Conservation (phyloP, 768 basidiomycete species). For the Grammothele lineata region DNA sequence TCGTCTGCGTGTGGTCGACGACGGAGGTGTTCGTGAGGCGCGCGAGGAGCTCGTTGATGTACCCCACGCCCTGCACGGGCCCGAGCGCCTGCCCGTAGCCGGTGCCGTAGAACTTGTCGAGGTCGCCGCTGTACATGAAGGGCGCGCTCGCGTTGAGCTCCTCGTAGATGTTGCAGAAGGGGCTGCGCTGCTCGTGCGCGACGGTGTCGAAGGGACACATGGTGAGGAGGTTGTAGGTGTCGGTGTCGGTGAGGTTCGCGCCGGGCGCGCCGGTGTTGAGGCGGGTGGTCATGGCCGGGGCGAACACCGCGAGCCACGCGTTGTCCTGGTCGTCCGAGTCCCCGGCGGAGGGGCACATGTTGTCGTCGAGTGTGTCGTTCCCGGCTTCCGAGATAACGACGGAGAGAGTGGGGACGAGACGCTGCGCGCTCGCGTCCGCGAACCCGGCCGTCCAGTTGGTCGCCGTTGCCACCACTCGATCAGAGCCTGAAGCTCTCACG, state of each 20-base stretch:
- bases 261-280: constrained; percentile 61
- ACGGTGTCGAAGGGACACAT: constrained; percentile 79
- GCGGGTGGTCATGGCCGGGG: constrained; percentile 50
- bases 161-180: constrained; percentile 70
- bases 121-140: constrained; percentile 67
- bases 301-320: constrained; percentile 54
- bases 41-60: constrained; percentile 81
- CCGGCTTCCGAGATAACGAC: constrained; percentile 53
- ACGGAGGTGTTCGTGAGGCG: constrained; percentile 64
- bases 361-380: constrained; percentile 65
- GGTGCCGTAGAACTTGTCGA: constrained; percentile 75
- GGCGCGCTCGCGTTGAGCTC: constrained; percentile 49
- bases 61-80: constrained; percentile 80
- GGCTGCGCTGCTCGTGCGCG: constrained; percentile 46
- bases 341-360: constrained; percentile 57
- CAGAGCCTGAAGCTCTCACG: constrained; percentile 44
- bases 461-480: constrained; percentile 64
- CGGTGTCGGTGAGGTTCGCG: constrained; percentile 49
- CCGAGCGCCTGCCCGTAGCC: constrained; percentile 74
- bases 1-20: constrained; percentile 68
- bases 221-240: constrained; percentile 59
- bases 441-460: constrained; percentile 70
- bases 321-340: constrained; percentile 35
- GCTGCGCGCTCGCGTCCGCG: constrained; percentile 42
- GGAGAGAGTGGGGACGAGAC: constrained; percentile 43